phyloP scores from a whole-genome alignment of 2,329 filamentous ascomycete genomes.

The Neofusicoccum ribis region DNA sequence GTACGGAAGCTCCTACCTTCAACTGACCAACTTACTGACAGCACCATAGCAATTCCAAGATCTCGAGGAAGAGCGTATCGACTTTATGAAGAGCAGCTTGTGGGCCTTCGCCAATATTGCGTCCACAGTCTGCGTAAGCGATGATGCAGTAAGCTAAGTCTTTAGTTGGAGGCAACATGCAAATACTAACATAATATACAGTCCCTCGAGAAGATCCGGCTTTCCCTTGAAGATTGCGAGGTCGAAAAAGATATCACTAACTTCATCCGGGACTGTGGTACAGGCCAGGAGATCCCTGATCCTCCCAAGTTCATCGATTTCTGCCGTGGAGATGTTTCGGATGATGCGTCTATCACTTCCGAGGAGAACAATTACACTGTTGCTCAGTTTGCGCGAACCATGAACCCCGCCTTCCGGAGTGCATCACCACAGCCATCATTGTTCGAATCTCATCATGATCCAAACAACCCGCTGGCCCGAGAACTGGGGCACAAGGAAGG shows the following conservation, averaged over 20 bases:
- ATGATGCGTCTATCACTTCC: conserved; percentile 77
- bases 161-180: neutral
- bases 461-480: conserved; percentile 69
- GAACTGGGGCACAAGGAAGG: conserved; percentile 60
- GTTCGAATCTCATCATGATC: conserved; percentile 89
- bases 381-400: conserved; percentile 90
- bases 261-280: conserved; percentile 88
- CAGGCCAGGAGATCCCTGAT: conserved; percentile 95
- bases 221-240: conserved; percentile 92
- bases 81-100: conserved; percentile 95
- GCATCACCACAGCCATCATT: conserved; percentile 94
- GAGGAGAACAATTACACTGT: conserved; percentile 91
- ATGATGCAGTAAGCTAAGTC: conserved; percentile 64
- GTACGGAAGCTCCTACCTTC: conserved; percentile 36
- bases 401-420: conserved; percentile 93
- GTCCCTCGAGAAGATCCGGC: conserved; percentile 92
- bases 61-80: conserved; percentile 91
- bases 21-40: conserved; percentile 19
- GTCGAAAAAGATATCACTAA: conserved; percentile 89
- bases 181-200: conserved; percentile 27
- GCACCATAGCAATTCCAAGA: conserved; percentile 85
- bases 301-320: conserved; percentile 99
- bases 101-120: conserved; percentile 98
- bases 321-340: conserved; percentile 79
- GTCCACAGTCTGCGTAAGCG: conserved; percentile 95